A percentile compares a stretch with the other conserved stretches of the same genome.
These are phyloP conservation scores for Podospora didyma DNA, from an alignment of 495 filamentous ascomycete genomes.

Conservation along the genomic window DNA sequence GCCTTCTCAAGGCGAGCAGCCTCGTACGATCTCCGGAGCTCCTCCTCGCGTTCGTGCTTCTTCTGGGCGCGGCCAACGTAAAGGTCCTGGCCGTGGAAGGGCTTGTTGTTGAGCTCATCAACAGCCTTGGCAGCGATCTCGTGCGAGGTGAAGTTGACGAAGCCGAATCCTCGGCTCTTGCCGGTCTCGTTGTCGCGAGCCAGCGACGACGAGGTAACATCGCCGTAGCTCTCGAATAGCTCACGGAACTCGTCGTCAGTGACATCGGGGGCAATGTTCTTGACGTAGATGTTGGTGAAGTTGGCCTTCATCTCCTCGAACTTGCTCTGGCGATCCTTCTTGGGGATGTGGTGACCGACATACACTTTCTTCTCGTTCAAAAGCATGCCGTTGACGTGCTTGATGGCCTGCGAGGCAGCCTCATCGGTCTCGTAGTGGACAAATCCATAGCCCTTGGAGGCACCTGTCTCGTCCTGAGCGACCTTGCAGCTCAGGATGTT, in stretches of 20 bases:
- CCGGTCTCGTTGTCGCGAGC: conserved; percentile 76
- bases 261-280: conserved; percentile 88
- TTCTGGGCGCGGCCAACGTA: conserved; percentile 99
- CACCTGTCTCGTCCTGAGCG: conserved; percentile 90
- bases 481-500: conserved; percentile 99
- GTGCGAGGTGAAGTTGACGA: conserved; percentile 95
- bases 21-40: conserved; percentile 98
- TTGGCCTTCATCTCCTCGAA: conserved; percentile 99
- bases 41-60: conserved; percentile 99
- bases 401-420: conserved; percentile 94
- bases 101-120: conserved; percentile 86
- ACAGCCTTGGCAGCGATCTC: conserved; percentile 84
- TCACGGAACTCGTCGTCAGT: conserved; percentile 91
- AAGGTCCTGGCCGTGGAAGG: conserved; percentile 87
- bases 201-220: conserved; percentile 93
- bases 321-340: conserved; percentile 99
- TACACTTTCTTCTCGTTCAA: conserved; percentile 99
- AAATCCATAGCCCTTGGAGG: conserved; percentile 98
- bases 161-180: conserved; percentile 96
- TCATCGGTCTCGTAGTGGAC: conserved; percentile 99
- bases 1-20: conserved; percentile 96
- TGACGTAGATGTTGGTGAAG: conserved; percentile 99
- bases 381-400: conserved; percentile 99
- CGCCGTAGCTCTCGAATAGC: conserved; percentile 85
- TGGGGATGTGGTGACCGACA: conserved; percentile 97